Evolutionary conservation across 352 stramenopile species (phyloP), one percentile per base, ranked within the genome.

Genomic region (Globisporangium nodosum): DNA sequence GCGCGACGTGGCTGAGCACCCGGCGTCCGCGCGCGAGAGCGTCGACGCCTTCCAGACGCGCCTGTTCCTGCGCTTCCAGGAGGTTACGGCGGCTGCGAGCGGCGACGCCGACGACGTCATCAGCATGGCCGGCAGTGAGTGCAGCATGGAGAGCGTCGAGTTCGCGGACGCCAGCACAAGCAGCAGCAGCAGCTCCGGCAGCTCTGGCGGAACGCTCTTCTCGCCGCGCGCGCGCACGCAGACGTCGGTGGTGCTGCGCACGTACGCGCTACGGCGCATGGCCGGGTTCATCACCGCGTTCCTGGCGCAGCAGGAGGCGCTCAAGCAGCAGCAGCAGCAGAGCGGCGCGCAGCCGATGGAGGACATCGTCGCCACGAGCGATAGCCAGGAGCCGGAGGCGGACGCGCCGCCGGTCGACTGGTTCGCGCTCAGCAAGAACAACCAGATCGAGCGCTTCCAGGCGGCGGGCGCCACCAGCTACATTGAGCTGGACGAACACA

Each of bases 41-140:
- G 56, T 62, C 21, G 56, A 62, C 4, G 56, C 56, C 39, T 62
- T 62, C 56, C 56, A 62, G 49, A 62, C 56, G 39, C 56, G 56
- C 2, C 56, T 62, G 24, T 55, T 62, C 13, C 40, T 56, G 49
- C 56, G 56, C 39, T 62, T 62, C 13, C 40, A 62, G 31, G 56
- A 62, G 40, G 27, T 62, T 18, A 20, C 33, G 21, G 27, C 40
- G 7, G 40, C 30, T 12, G 37, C 37, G 11, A 27, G 49, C 24
- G 20, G 5, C 4, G 24, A 16, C 35, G 18, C 20, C 3, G 56
- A 56, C 12, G 54, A 59, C 31, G 33, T 31, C 2, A 43, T 51
- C 5, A 52, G 42, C 45, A 45, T 59, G 43, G 54, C 54, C 1
- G 54, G 54, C 42, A 59, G 54, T 31, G 54, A 59, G 54, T 59